Percentiles rank a stretch among this genome's conserved stretches.
Evolutionary conservation across 352 stramenopile genomes (phyloP).

Genomic region (Phytophthora chlamydospora): DNA sequence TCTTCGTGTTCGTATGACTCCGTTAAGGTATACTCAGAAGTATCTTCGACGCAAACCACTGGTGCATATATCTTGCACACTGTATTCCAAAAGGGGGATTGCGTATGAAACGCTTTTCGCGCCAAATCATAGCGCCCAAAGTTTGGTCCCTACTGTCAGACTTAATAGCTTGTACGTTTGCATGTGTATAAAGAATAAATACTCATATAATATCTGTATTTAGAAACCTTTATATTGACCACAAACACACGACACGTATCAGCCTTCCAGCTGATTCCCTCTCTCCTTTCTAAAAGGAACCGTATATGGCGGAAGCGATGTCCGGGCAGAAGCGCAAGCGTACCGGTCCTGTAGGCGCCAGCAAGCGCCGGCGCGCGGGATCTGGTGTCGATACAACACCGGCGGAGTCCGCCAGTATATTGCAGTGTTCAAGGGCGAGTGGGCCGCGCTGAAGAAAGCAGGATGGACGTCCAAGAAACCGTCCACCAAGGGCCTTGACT

Average conservation of each 20-base stretch:
- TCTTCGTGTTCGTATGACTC: too few species aligned
- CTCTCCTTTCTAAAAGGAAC: not conserved
- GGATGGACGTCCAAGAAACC: constrained; percentile 5
- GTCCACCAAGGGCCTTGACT: not conserved
- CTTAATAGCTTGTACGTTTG: not conserved
- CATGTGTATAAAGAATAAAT: not conserved
- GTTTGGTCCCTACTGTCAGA: not conserved
- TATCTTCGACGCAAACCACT: too few species aligned
- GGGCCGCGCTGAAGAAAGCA: constrained; percentile 9
- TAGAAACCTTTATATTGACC: not conserved
- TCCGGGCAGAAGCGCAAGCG: constrained; percentile 5
- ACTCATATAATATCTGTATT: not conserved
- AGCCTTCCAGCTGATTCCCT: not conserved
- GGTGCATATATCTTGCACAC: too few species aligned
- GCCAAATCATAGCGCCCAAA: not conserved
- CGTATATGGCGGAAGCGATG: constrained; percentile 1
- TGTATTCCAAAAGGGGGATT: too few species aligned
- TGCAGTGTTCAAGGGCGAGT: constrained; percentile 9
- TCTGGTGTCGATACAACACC: not conserved
- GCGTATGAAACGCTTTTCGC: too few species aligned
- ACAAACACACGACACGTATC: not conserved
- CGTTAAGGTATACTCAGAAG: too few species aligned
- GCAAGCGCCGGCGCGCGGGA: not conserved
- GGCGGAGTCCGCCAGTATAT: not conserved
- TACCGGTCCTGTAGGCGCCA: not conserved